Base-by-base conservation (phyloP, 805 yeast genomes). In the Yarrowia osloensis region DNA sequence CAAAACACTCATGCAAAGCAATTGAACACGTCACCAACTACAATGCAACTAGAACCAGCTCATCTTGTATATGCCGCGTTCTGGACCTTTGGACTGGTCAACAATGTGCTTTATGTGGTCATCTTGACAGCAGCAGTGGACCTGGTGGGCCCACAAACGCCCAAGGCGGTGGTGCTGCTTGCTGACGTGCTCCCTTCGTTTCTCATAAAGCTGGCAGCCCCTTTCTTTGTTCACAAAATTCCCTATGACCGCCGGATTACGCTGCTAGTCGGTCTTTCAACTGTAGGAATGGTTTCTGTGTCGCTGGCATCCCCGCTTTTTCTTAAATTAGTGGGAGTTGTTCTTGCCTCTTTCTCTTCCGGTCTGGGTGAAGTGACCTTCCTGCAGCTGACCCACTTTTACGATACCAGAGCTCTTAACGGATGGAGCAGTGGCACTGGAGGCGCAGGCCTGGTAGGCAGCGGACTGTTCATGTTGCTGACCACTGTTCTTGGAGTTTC, bases 391-490 rank as follows among this genome's bases (percentile, higher is more conserved):
- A 91, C 97, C 0, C 97, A 93, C 74, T 88, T 81, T 72, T 91
- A 86, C 75, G 82, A 81, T 21, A 80, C 81, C 19, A 71, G 74
- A n/a, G 81, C 96, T 4, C 79, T 94, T 54, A 86, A 88, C 61
- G 98, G 96, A 0, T 94, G 96, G 86, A 89, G 97, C 22, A 85
- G 92, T 8, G 99, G 99, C 0, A 94, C 98, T 0, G 98, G 99
- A 3, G 96, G 91, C 21, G 98, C 99, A 0, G 99, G 99, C 0
- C 76, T 94, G 5, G 82, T 85, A 21, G 99, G 98, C 0, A 86
- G 77, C 67, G 90, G 89, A 65, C 73, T 84, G 15, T 93, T 85
- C 73, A 73, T 94, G 82, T 70, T 88, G 1, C 69, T 90, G 71
- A 94, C 98, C 0, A 88, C 94, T 1, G 78, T 91, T 73, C 57